These are phyloP conservation scores for Yamagishiella unicocca DNA, from an alignment of 139 green algal species.

Conservation along the genomic window DNA sequence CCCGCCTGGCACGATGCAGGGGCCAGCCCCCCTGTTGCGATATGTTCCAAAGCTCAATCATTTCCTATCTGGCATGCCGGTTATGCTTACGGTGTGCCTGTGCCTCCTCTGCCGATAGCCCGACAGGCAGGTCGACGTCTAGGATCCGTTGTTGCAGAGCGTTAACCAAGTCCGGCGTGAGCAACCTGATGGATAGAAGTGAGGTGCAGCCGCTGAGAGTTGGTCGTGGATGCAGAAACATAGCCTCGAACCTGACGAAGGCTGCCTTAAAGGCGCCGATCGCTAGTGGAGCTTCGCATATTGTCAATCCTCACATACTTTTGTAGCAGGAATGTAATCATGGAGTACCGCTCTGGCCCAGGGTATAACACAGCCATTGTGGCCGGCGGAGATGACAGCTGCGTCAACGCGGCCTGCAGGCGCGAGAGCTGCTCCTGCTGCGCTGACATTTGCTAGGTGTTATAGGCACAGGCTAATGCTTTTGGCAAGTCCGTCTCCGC, in stretches of 20 bases:
- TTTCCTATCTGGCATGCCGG: background rate
- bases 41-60: background rate
- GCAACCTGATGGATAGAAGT: background rate
- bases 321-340: slow-evolving; percentile 11
- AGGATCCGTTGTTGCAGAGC: background rate
- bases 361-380: background rate
- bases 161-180: background rate
- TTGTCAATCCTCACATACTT: background rate
- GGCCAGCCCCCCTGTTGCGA: too few relatives aligned
- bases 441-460: background rate
- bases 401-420: background rate
- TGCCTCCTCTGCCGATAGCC: background rate
- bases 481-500: too few relatives aligned
- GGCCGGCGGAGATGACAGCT: background rate
- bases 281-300: background rate
- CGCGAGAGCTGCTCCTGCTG: background rate
- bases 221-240: too few relatives aligned
- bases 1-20: too few relatives aligned
- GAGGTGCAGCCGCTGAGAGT: too few relatives aligned
- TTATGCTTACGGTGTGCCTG: slow-evolving; percentile 4
- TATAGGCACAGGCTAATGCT: background rate
- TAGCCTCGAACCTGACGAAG: too few relatives aligned
- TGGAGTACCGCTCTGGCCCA: background rate
- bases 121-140: background rate
- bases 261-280: too few relatives aligned